Conservation (phyloP, 768 basidiomycete genomes). For the Punctularia strigosozonata region DNA sequence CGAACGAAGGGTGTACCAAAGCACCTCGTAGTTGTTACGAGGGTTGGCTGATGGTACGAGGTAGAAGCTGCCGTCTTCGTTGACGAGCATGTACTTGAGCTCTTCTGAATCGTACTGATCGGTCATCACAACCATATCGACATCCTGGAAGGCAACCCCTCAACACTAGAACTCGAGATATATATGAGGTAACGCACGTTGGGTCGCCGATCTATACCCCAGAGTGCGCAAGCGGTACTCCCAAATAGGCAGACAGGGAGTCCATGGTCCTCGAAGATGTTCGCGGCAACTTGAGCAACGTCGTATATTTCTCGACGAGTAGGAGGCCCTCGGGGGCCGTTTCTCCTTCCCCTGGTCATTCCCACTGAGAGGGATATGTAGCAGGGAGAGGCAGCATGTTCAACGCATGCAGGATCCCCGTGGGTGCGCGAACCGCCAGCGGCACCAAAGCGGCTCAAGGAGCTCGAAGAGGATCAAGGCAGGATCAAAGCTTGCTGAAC, state of each 20-base stretch:
- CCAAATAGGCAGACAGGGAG: conserved; percentile 7
- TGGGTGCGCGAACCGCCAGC: too few species aligned
- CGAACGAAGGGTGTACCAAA: conserved; percentile 27
- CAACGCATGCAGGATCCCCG: too few species aligned
- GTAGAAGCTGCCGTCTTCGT: conserved; percentile 21
- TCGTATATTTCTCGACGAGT: conserved; percentile 1
- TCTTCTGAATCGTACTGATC: conserved; percentile 19
- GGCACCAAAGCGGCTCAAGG: too few species aligned
- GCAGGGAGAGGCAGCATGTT: too few species aligned
- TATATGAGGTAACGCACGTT: conserved; percentile 4
- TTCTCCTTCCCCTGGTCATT: neutral
- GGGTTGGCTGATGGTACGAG: conserved; percentile 25
- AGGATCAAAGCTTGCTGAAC: too few species aligned
- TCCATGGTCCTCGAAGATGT: conserved; percentile 1
- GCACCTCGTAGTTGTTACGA: conserved; percentile 26
- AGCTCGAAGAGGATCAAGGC: too few species aligned
- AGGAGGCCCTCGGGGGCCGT: conserved; percentile 2
- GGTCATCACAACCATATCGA: conserved; percentile 34
- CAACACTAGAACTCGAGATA: neutral
- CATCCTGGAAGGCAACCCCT: conserved; percentile 22
- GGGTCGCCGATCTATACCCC: conserved; percentile 4
- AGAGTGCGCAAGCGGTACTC: conserved; percentile 6
- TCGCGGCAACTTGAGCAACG: conserved; percentile 1
- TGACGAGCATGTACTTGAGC: conserved; percentile 27
- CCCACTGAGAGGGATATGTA: too few species aligned